Base-by-base conservation (phyloP, 805 yeast species). In the Teunomyces barrocoloradensis region DNA sequence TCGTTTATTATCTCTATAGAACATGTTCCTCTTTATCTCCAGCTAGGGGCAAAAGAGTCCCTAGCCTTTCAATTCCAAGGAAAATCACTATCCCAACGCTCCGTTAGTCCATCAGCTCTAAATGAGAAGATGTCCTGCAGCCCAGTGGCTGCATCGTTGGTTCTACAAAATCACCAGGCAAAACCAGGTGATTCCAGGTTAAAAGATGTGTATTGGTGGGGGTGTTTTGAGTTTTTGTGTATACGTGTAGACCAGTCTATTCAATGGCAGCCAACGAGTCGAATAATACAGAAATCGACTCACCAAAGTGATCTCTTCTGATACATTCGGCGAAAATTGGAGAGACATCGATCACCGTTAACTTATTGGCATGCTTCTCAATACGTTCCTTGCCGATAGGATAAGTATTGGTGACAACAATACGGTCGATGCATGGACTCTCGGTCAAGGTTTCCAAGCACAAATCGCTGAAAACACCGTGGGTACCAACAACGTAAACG, bases 291-390 rank as follows among this genome's bases (percentile, higher is more conserved):
- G 96, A 88, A 52, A 92, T 91, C 58, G 95, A 86, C 74, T 92
- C 98, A 66, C 99, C 99, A 60, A 92, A 91, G 68, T 94, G 99
- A 65, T 94, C 97, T 74, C 99, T 87, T 73, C 99, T 85, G 52
- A 94, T 92, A 69, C 98, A 94, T 74, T 94, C 99, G 30, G 98
- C 98, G 63, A 94, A 87, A 45, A 94, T 90, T 15, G 96, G 87
- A 51, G 97, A 87, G 43, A 94, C 95, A 62, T 94, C 99, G 59
- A 94, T 90, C 43, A 89, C 86, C 12, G 82, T 83, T 58, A 94
- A 76, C 68, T 94, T 94, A 44, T 46, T 46, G 49, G 80, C 73
- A 53, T 84, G 77, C 43, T 74, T 76, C 45, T 73, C 75, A 28
- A 79, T 68, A 56, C 79, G 75, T 49, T 81, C 85, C 54, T 78